Percentiles rank a stretch among this genome's conserved stretches.
phyloP scores from a whole-genome alignment of 352 stramenopile genomes.

The Sclerospora graminicola region DNA sequence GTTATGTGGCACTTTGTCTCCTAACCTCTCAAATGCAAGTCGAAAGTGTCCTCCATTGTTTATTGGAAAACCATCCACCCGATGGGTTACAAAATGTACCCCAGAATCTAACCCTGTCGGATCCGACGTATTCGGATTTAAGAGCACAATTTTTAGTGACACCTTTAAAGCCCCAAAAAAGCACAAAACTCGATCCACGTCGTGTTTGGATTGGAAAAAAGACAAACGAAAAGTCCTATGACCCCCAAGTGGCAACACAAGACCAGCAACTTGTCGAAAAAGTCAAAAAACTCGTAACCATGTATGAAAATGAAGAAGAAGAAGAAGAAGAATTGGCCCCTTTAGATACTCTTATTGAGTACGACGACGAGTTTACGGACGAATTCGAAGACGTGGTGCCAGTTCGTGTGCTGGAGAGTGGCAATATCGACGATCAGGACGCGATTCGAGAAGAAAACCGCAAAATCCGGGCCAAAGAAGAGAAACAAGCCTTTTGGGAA shows the following conservation, averaged over 20 bases:
- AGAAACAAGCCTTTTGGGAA: conserved; percentile 61
- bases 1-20: conserved; percentile 55
- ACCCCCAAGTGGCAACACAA: conserved; percentile 39
- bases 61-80: conserved; percentile 42
- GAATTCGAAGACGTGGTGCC: conserved; percentile 77
- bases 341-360: conserved; percentile 34
- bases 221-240: conserved; percentile 40
- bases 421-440: conserved; percentile 36
- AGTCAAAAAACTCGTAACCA: conserved; percentile 37
- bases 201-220: conserved; percentile 64
- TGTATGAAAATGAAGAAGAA: conserved; percentile 44
- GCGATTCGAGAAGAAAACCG: conserved; percentile 46
- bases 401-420: conserved; percentile 39
- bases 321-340: conserved; percentile 1
- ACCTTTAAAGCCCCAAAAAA: background rate
- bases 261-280: conserved; percentile 39
- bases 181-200: conserved; percentile 29
- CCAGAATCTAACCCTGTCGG: conserved; percentile 20
- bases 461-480: conserved; percentile 36
- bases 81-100: conserved; percentile 23
- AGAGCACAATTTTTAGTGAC: conserved; percentile 23
- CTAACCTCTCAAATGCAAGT: conserved; percentile 31
- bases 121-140: conserved; percentile 18
- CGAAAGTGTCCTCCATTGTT: conserved; percentile 46
- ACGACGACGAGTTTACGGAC: conserved; percentile 82